Base-by-base conservation (phyloP, 176 grass and related monocot species). In the Raddia guianensis region DNA sequence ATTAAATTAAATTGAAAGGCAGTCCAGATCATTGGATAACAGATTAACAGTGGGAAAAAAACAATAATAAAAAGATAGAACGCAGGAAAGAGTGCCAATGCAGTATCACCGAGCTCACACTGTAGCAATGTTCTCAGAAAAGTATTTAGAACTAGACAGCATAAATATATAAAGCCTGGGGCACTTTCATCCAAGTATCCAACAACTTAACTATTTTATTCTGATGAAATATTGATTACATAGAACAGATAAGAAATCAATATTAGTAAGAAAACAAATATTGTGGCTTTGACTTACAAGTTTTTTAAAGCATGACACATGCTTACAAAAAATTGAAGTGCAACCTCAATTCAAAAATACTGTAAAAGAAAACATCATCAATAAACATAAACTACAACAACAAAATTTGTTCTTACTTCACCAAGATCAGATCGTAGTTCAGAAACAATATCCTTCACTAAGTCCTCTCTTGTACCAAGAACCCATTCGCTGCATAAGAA, bases 381-480 rank as follows among this genome's bases (percentile, higher is more conserved):
- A 50, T 18, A 8, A 47, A 73, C 16, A 75, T 11, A 49, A 80
- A 69, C 19, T 70, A 16, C 7, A 55, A 43, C 12, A 69, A 85
- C 8, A 44, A 7, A 50, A 76, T 58, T 34, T 65, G 42, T 53
- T 66, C 55, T 91, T 93, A 98, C 95, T 90, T 98, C 95, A 55
- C 88, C 86, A 81, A 95, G 90, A 27, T 95, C 92, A 82, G 92
- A 92, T 73, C 86, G 90, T 68, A 98, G 69, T 95, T 98, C 95
- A 7, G 84, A 49, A 79, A 83, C 63, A 63, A 98, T 91, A 91
- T 98, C 92, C 70, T 87, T 93, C 84, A 89, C 92, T 12, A 98
- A 71, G 82, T 98, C 95, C 68, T 98, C 95, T 81, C 95, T 90
- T 71, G 88, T 94, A 68, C 95, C 92, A 89, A 98, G 86, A 86